Conservation (phyloP, 371 early-diverging fungal genomes). For the Mucor indicus region DNA sequence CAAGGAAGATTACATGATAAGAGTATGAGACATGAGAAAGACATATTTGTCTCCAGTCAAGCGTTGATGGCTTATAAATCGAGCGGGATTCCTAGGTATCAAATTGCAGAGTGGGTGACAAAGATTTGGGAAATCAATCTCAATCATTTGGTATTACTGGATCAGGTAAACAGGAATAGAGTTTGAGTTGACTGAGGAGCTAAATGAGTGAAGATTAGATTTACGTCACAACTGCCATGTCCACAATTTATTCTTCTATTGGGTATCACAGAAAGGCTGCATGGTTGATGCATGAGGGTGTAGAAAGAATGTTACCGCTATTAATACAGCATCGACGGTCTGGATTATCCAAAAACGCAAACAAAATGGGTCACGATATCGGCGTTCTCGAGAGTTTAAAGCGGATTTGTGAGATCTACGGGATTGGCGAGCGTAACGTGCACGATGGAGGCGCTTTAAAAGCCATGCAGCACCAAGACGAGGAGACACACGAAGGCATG, state of each 20-base stretch:
- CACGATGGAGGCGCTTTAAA: slow-evolving; percentile 43
- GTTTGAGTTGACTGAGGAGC: no score
- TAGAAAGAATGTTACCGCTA: slow-evolving; percentile 56
- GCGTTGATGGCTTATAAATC: slow-evolving; percentile 1
- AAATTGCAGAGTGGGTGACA: slow-evolving; percentile 61
- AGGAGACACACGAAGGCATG: neutral
- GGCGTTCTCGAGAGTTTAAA: slow-evolving; percentile 62
- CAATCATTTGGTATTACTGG: slow-evolving; percentile 49
- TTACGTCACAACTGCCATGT: slow-evolving; percentile 56
- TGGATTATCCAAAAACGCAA: slow-evolving; percentile 20
- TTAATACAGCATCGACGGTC: slow-evolving; percentile 48
- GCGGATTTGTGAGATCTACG: slow-evolving; percentile 64
- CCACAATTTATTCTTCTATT: slow-evolving; percentile 57
- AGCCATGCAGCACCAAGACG: slow-evolving; percentile 18
- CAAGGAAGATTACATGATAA: slow-evolving; percentile 2
- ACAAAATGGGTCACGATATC: slow-evolving; percentile 24
- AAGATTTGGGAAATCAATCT: slow-evolving; percentile 48
- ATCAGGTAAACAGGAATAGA: no score
- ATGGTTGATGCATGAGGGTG: slow-evolving; percentile 66
- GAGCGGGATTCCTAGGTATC: slow-evolving; percentile 33
- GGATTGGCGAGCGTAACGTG: slow-evolving; percentile 59
- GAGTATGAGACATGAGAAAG: neutral
- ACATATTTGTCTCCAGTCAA: neutral
- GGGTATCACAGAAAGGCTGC: slow-evolving; percentile 74
- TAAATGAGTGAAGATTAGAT: no score